Base-by-base conservation (phyloP, 2,329 filamentous ascomycete species). In the Exophiala sp. region DNA sequence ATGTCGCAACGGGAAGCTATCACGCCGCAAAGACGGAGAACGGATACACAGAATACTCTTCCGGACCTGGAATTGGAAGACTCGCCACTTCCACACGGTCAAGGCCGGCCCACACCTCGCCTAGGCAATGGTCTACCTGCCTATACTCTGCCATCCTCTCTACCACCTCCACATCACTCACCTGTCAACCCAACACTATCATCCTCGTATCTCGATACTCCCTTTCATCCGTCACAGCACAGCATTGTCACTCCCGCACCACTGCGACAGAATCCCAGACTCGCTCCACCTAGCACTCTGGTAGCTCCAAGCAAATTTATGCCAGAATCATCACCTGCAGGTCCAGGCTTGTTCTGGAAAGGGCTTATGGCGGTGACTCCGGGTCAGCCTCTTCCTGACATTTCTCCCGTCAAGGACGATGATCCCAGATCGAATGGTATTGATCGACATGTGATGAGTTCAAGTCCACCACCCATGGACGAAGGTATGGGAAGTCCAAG, bases 281-380 rank as follows among this genome's bases (percentile, higher is more conserved):
- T 77, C 4, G 74, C 74, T 10, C 75, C 75, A 6, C 75, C 75
- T 0, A 77, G 74, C 60, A 78, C 75, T 1, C 72, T 74, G 2
- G 74, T 76, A 50, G 70, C 76, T 12, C 75, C 75, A 1, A 76
- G 74, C 16, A 77, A 76, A 58, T 77, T 77, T 62, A 77, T 78
- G 75, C 73, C 74, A 3, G 73, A 77, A 67, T 77, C 75, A 55
- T 77, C 73, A 3, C 75, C 75, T 1, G 75, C 75, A 3, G 63
- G 62, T 3, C 62, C 63, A 29, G 58, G 60, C 32, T 73, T 77
- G 40, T 78, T 77, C 62, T 78, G 75, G 75, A 77, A 76, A 50
- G 62, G 62, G 34, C 73, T 75, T 39, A 74, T 76, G 50, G 62
- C 61, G 18, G 57, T 50, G n/a, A 64, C 62, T 24, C 62, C 62